phyloP scores from a whole-genome alignment of 495 filamentous ascomycete genomes.

The Polyplosphaeria fusca region DNA sequence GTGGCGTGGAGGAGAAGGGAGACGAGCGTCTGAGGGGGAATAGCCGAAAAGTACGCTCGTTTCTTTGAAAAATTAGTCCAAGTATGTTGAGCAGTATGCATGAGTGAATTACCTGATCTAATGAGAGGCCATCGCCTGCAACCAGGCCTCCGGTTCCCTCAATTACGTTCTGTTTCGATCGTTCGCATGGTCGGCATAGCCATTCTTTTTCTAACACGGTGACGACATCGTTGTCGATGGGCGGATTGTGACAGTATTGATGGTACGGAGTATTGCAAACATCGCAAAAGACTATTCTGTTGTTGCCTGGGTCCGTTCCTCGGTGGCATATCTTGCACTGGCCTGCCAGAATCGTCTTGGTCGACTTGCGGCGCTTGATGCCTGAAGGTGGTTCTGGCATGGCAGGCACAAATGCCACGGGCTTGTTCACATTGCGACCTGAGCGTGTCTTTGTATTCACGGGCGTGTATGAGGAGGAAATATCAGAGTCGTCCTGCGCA shows the following conservation, averaged over 20 bases:
- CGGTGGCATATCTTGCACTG: conserved; percentile 77
- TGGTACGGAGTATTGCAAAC: conserved; percentile 87
- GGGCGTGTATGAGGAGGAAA: conserved; percentile 51
- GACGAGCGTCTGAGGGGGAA: conserved; percentile 46
- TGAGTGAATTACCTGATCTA: conserved; percentile 33
- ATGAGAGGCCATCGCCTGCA: conserved; percentile 46
- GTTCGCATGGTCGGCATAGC: conserved; percentile 68
- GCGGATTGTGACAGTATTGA: conserved; percentile 84
- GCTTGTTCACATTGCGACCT: conserved; percentile 75
- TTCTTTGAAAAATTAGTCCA: no score
- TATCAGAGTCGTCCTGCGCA: conserved; percentile 43
- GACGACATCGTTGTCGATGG: conserved; percentile 68
- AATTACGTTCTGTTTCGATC: conserved; percentile 27
- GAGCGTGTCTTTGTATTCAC: conserved; percentile 73
- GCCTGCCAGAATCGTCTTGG: conserved; percentile 45
- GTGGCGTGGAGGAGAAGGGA: conserved; percentile 48
- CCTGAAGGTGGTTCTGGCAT: conserved; percentile 41
- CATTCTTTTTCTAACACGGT: conserved; percentile 65
- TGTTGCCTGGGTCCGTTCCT: conserved; percentile 67
- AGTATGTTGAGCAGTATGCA: no score
- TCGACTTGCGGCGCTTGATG: conserved; percentile 46
- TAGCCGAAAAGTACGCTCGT: conserved; percentile 48
- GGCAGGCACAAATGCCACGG: conserved; percentile 64
- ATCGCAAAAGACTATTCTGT: conserved; percentile 94
- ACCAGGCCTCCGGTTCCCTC: conserved; percentile 30